Percentiles rank a stretch among this genome's conserved stretches.
phyloP scores from a whole-genome alignment of 2,329 filamentous ascomycete genomes.

The Uncinocarpus reesii region DNA sequence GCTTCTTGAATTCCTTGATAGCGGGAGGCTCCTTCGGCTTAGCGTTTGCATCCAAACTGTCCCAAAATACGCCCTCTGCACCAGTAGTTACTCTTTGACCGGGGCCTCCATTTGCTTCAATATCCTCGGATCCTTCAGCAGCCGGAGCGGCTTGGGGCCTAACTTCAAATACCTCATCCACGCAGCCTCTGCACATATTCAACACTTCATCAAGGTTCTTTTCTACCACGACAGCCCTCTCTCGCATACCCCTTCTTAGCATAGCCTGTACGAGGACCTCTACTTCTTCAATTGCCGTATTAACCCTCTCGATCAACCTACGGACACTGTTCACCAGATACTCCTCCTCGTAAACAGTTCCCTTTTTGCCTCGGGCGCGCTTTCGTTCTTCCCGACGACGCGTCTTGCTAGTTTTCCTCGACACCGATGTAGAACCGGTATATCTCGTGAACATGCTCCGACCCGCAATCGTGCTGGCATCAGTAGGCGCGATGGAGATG shows the following conservation, averaged over 20 bases:
- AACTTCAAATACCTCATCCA: conserved; percentile 58
- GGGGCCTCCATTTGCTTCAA: conserved; percentile 17
- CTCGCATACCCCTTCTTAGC: conserved; percentile 71
- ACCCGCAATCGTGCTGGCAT: conserved; percentile 63
- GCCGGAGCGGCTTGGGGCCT: conserved; percentile 21
- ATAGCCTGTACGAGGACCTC: conserved; percentile 65
- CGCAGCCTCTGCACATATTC: conserved; percentile 54
- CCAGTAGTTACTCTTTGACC: conserved; percentile 18
- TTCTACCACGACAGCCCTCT: conserved; percentile 71
- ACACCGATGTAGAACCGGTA: conserved; percentile 55
- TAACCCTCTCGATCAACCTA: conserved; percentile 71
- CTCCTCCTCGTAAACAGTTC: conserved; percentile 95
- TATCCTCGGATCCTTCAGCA: conserved; percentile 21
- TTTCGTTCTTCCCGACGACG: conserved; percentile 86
- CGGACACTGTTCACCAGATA: conserved; percentile 84
- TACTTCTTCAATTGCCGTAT: conserved; percentile 61
- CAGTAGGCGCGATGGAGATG: conserved; percentile 77
- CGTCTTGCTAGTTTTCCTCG: conserved; percentile 73
- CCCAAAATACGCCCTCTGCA: conserved; percentile 32
- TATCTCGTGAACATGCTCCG: conserved; percentile 90
- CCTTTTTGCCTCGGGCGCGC: conserved; percentile 86
- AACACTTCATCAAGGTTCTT: conserved; percentile 63
- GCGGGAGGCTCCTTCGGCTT: conserved; percentile 40
- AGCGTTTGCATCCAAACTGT: conserved; percentile 32
- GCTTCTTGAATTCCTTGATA: conserved; percentile 40